Percentiles rank a stretch among this genome's conserved stretches.
Evolutionary conservation across 2,329 filamentous ascomycete species (phyloP).

Genomic region (Botrytis galanthina): DNA sequence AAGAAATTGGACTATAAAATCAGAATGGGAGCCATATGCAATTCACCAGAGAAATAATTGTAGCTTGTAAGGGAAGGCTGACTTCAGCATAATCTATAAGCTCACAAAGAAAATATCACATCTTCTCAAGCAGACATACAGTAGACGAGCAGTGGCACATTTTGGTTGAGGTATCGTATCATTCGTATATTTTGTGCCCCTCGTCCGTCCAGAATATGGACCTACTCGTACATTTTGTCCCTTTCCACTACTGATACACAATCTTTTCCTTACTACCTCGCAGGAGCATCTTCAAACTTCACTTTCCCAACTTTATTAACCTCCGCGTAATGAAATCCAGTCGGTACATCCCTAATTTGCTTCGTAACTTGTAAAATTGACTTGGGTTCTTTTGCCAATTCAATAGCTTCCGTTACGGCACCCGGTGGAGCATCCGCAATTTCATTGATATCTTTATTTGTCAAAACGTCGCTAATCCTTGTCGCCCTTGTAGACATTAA

Average conservation of each 20-base stretch:
- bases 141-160: neutral
- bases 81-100: neutral
- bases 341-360: conserved; percentile 40
- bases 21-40: neutral
- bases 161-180: conserved; percentile 9
- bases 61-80: neutral
- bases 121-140: neutral
- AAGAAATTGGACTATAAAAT: too few species aligned
- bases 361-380: conserved; percentile 33
- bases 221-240: conserved; percentile 13
- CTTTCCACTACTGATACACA: conserved; percentile 1
- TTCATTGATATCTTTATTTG: conserved; percentile 78
- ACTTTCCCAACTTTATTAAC: conserved; percentile 63
- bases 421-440: conserved; percentile 81
- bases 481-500: conserved; percentile 85
- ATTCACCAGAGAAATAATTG: neutral
- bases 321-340: conserved; percentile 54
- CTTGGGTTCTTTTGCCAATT: conserved; percentile 45
- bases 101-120: neutral
- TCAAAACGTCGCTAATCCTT: conserved; percentile 74
- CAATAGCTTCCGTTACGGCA: conserved; percentile 58
- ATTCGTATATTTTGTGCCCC: conserved; percentile 2
- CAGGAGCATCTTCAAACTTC: conserved; percentile 46
- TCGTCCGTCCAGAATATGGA: neutral
- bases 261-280: conserved; percentile 20